Evolutionary conservation across 2,329 filamentous ascomycete species (phyloP), one percentile per base, ranked within the genome.

Genomic region (Ophiocordyceps camponoti-leonardi): DNA sequence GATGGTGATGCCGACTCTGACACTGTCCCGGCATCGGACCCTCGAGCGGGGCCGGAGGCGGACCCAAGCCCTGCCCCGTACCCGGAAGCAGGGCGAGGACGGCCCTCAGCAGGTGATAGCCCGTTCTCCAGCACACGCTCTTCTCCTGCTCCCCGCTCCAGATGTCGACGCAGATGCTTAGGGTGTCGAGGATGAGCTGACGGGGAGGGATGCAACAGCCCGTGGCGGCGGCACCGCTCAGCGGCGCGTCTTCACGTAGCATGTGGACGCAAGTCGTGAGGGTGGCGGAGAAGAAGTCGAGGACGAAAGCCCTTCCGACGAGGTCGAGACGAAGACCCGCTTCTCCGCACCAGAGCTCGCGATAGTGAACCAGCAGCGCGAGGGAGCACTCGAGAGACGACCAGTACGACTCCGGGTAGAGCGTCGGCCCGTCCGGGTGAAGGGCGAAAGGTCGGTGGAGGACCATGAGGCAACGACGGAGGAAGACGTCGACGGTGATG

Each of bases 371-470:
- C 4, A 62, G 52, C 22, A 63, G 50, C 10, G 59, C 59, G 6
- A 62, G 54, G 0, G 59, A 60, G 50, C 60, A 63, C 51, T 62
- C 59, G 18, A 63, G 52, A 8, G 60, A 63, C 18, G 56, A 58
- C 58, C 60, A 62, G 52, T 61, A 61, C 28, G 59, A 59, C 46
- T 62, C 59, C 6, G 60, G 56, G 43, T 57, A 62, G 51, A 59
- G 44, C 43, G 50, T 48, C 1, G 59, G 60, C 0, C 58, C 58
- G 4, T 61, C 56, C 1, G 53, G 49, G 46, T 61, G 59, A 43
- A 62, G 52, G 20, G 59, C 61, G 49, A 60, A 63, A 1, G 59
- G 58, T 8, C 60, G 54, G 44, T 63, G 58, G 20, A 63, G 50
- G 10, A 61, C 57, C 59, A 62, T 62, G 35, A 63, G 52, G 46